Evolutionary conservation across 139 green algal species (phyloP), one percentile per base, ranked within the genome.

Genomic region (Dunaliella primolecta): DNA sequence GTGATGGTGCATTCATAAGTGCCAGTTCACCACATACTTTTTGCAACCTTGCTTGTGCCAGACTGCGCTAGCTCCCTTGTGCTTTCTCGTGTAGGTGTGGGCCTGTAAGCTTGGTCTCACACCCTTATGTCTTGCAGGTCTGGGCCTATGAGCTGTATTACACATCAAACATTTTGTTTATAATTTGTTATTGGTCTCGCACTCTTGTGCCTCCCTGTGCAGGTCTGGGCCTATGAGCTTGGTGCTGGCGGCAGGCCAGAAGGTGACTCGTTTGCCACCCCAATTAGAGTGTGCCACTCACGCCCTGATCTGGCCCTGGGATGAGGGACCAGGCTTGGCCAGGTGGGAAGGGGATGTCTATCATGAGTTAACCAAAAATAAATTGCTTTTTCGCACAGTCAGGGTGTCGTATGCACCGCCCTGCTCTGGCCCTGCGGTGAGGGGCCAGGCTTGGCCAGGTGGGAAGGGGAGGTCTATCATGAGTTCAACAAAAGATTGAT

Each of bases 301-400:
- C 56, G 92, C 86, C 36, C 87, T 98, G 77, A 35, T 96, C 36
- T 95, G 91, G 89, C 87, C 89, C n/a, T 96, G 93, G 94, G 85
- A 93, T 34, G 71, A 87, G 36, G 90, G 86, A 3, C 82, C 83
- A 0, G 86, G 91, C n/a, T 36, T 80, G 81, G 23, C 35, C 15
- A 81, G 32, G 75, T 81, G 31, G 3, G 75, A 29, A 23, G 56
- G n/a, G n/a, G n/a, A n/a, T n/a, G n/a, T n/a, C n/a, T n/a, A n/a
- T n/a, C n/a, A n/a, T n/a, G n/a, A n/a, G n/a, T n/a, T n/a, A n/a
- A n/a, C n/a, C n/a, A n/a, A n/a, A n/a, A n/a, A n/a, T n/a, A n/a
- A n/a, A n/a, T n/a, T n/a, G n/a, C n/a, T n/a, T n/a, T n/a, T n/a
- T n/a, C n/a, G n/a, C n/a, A n/a, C n/a, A n/a, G n/a, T n/a, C n/a